These are phyloP conservation scores for Aulographum hederae DNA, from an alignment of 2,329 filamentous ascomycete species.

Conservation along the genomic window DNA sequence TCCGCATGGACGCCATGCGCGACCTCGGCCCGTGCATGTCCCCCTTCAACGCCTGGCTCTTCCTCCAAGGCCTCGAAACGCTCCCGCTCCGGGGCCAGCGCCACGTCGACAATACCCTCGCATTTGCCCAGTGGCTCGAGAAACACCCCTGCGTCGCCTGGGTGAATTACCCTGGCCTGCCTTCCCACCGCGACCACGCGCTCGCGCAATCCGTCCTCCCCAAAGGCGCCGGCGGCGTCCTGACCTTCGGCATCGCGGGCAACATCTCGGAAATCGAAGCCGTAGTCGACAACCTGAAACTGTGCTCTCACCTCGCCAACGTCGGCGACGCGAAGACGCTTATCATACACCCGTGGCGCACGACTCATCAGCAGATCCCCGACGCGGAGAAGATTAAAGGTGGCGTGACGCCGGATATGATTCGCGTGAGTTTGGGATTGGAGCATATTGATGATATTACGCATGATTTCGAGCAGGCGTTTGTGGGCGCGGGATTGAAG, in stretches of 20 bases:
- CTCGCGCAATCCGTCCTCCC: slow-evolving; percentile 73
- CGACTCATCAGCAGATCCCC: slow-evolving; percentile 80
- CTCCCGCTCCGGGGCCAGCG: slow-evolving; percentile 72
- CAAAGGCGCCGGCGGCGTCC: slow-evolving; percentile 71
- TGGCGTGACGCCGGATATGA: slow-evolving; percentile 77
- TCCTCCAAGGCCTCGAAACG: slow-evolving; percentile 78
- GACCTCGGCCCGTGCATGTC: slow-evolving; percentile 71
- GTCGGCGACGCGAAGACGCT: slow-evolving; percentile 91
- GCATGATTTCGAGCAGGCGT: slow-evolving; percentile 83
- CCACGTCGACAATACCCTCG: slow-evolving; percentile 68
- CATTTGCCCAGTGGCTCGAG: slow-evolving; percentile 68
- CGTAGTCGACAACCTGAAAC: slow-evolving; percentile 11
- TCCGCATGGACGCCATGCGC: slow-evolving; percentile 76
- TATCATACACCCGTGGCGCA: slow-evolving; percentile 88
- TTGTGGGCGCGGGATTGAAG: slow-evolving; percentile 42
- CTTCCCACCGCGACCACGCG: slow-evolving; percentile 63
- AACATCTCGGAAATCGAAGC: slow-evolving; percentile 9
- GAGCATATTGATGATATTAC: slow-evolving; percentile 98
- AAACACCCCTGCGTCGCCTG: slow-evolving; percentile 68
- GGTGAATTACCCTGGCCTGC: slow-evolving; percentile 85
- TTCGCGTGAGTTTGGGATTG: slow-evolving; percentile 86
- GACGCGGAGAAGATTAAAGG: slow-evolving; percentile 65
- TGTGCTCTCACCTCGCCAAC: slow-evolving; percentile 14
- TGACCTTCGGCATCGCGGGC: slow-evolving; percentile 62
- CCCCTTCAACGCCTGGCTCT: slow-evolving; percentile 83